phyloP scores from a whole-genome alignment of 176 grass and related monocot genomes.

The Luzula sylvatica region DNA sequence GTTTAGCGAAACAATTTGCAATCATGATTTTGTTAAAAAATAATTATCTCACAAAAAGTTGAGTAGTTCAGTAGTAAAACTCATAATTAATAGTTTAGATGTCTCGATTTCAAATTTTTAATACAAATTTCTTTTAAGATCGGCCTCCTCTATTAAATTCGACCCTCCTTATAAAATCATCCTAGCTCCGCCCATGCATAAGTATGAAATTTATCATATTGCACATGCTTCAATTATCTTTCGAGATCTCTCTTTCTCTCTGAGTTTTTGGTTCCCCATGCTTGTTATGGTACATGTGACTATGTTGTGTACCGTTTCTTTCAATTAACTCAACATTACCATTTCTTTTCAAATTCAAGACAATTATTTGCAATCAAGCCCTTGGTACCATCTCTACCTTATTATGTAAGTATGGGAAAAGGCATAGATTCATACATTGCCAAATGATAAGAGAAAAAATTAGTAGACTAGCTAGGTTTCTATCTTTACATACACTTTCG shows the following conservation, averaged over 20 bases:
- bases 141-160: no score
- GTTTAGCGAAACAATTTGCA: no score
- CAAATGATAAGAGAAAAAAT: background rate
- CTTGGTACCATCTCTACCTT: conserved; percentile 9
- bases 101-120: no score
- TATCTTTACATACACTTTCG: background rate
- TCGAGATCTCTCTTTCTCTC: background rate
- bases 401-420: conserved; percentile 15
- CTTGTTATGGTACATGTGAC: background rate
- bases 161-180: no score
- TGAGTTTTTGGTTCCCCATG: conserved; percentile 6
- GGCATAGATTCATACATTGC: conserved; percentile 9
- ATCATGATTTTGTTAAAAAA: no score
- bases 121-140: no score
- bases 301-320: conserved; percentile 1
- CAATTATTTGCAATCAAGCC: conserved; percentile 13
- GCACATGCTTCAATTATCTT: background rate
- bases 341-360: background rate
- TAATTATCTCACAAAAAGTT: no score
- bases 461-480: conserved; percentile 22
- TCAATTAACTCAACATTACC: conserved; percentile 3
- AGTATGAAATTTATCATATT: background rate
- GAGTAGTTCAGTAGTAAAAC: no score
- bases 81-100: no score
- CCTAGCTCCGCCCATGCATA: no score